A percentile compares a stretch with the other conserved stretches of the same genome.
Conservation (phyloP, 768 basidiomycete species). For the Lentinula sp. region DNA sequence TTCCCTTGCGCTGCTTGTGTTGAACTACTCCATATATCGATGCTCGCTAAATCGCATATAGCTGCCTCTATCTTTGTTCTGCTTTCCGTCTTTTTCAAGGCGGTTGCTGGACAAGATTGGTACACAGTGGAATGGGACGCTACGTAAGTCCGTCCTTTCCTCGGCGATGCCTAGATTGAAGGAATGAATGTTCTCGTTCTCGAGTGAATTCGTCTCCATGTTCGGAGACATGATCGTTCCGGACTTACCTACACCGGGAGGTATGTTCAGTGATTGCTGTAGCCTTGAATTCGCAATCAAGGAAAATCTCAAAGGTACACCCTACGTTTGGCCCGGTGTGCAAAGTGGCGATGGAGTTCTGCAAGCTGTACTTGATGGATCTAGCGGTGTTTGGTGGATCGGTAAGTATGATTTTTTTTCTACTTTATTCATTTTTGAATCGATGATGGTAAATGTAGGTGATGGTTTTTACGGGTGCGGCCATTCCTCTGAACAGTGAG, state of each 20-base stretch:
- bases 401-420: constrained; percentile 6
- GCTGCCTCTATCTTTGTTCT: not conserved
- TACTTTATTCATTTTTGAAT: not conserved
- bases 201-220: constrained; percentile 18
- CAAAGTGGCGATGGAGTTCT: constrained; percentile 21
- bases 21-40: not conserved
- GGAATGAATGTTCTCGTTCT: not conserved
- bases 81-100: constrained; percentile 7
- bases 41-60: not conserved
- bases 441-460: constrained; percentile 7
- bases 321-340: constrained; percentile 22
- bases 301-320: constrained; percentile 12
- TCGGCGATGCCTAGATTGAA: not conserved
- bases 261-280: not conserved
- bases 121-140: constrained; percentile 23
- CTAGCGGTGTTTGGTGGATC: constrained; percentile 23
- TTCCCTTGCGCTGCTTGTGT: not conserved
- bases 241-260: constrained; percentile 16
- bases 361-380: constrained; percentile 21
- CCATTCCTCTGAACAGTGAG: not conserved
- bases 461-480: constrained; percentile 18
- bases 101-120: constrained; percentile 17
- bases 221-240: constrained; percentile 21
- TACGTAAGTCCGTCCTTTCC: constrained; percentile 7
- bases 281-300: not conserved